Conservation (phyloP, 2,329 filamentous ascomycete genomes). For the Aquanectria penicillioides region DNA sequence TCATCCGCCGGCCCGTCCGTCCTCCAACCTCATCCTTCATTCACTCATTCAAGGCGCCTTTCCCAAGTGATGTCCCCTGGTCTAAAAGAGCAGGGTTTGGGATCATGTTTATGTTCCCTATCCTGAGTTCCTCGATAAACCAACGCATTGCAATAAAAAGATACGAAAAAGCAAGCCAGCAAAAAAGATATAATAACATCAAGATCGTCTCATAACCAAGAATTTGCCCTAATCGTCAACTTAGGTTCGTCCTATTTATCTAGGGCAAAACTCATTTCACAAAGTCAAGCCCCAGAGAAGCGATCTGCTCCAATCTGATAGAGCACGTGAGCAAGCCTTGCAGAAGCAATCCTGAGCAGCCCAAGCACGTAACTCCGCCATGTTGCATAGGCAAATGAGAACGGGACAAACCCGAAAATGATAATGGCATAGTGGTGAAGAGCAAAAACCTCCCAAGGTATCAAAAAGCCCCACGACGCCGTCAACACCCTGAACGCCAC, state of each 20-base stretch:
- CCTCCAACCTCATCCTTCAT: conserved; percentile 6
- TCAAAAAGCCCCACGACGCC: conserved; percentile 44
- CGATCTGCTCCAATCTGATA: not conserved
- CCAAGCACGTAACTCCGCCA: conserved; percentile 16
- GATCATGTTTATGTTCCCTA: not conserved
- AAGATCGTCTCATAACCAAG: conserved; percentile 19
- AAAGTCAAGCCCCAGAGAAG: not conserved
- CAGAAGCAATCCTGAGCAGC: not conserved
- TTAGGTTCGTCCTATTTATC: not conserved
- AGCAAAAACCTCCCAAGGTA: conserved; percentile 37
- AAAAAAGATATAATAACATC: conserved; percentile 6
- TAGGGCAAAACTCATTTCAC: not conserved
- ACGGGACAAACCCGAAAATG: not conserved
- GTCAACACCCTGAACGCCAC: conserved; percentile 45
- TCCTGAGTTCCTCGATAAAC: not conserved
- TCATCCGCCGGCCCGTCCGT: not conserved
- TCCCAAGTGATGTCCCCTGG: not conserved
- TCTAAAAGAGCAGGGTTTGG: not conserved
- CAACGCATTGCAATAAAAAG: not conserved
- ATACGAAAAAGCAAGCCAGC: not conserved
- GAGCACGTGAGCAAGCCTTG: not conserved
- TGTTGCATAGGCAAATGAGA: conserved; percentile 12
- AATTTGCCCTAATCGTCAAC: conserved; percentile 8
- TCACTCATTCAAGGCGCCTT: conserved; percentile 26
- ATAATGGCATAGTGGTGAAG: conserved; percentile 6